A percentile compares a stretch with the other conserved stretches of the same genome.
These are phyloP conservation scores for Hsuehochloa calcarea DNA, from an alignment of 176 grass and related monocot species.

Conservation along the genomic window DNA sequence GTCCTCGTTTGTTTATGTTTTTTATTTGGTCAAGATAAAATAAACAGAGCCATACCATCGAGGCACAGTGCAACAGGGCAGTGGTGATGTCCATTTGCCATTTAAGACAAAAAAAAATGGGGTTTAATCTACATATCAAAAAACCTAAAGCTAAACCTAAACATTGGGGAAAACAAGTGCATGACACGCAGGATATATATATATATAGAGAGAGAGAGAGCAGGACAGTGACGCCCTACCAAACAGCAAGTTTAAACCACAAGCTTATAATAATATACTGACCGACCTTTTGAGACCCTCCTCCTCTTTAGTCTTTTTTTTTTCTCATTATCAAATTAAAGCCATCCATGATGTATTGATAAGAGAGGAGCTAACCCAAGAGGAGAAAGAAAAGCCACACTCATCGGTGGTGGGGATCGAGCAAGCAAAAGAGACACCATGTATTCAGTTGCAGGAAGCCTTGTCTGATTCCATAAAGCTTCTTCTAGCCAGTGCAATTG, in stretches of 20 bases:
- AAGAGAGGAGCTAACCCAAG: background rate
- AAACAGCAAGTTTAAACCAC: conserved; percentile 18
- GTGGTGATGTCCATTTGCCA: background rate
- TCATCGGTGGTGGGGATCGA: background rate
- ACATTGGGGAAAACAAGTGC: background rate
- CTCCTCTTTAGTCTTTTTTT: background rate
- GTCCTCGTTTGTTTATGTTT: too few species aligned
- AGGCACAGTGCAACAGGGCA: background rate
- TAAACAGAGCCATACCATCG: too few species aligned
- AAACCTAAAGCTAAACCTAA: background rate
- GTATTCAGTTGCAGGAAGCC: conserved; percentile 9
- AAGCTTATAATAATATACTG: background rate
- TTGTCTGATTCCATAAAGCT: conserved; percentile 19
- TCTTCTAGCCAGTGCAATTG: background rate
- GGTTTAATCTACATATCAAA: too few species aligned
- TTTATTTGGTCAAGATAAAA: too few species aligned
- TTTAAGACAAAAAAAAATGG: too few species aligned
- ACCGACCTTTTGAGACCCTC: background rate
- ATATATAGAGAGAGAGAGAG: background rate
- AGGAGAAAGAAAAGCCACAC: background rate
- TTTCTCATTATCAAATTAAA: background rate
- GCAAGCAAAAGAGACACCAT: background rate
- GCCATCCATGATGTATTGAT: background rate
- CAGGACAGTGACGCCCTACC: conserved; percentile 39
- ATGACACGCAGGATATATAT: conserved; percentile 22